Evolutionary conservation across 345 rosid species (phyloP), one percentile per base, ranked within the genome.

Genomic region (Sonneratia caseolaris): DNA sequence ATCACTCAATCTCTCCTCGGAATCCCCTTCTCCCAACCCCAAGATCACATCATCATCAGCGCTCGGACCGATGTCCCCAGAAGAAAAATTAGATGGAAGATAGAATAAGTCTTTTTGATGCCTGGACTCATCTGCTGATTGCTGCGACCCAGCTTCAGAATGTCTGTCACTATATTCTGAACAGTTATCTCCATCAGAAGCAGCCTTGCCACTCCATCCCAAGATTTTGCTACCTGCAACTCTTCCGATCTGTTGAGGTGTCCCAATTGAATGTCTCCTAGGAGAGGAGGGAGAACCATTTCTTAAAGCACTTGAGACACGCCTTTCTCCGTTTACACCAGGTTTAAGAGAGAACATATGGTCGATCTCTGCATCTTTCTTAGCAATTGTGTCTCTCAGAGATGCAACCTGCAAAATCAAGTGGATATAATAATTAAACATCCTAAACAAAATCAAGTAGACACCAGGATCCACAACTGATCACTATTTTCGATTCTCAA

Each of bases 1-100:
- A 76, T 95, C 98, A 83, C 97, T 89, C 79, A 95, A 74, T 80
- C 97, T 88, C 73, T 89, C 99, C 38, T 88, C 97, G n/a, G 89
- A 83, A 82, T 88, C 88, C 47, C 76, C 97, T 78, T 84, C 88
- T 45, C 79, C 90, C 67, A 94, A 86, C 65, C 90, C 91, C 73
- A 94, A 69, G 75, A 90, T 92, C 77, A 85, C 64, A 53, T 94
- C 92, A 13, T 91, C 98, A 38, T 72, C 82, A 13, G 76, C 68
- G 61, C 78, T 82, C 73, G 72, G 84, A 62, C 75, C 81, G 24
- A 71, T 77, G 48, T 40, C 82, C 67, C 73, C 69, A 32, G 68
- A 83, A 57, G 73, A 76, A 75, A 72, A 68, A 49, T 80, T 89
- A 40, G 91, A 79, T 68, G 74, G 85, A 53, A 72, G 72, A 22